Conservation (phyloP, 495 filamentous ascomycete genomes). For the Hypoxylon trugodes region DNA sequence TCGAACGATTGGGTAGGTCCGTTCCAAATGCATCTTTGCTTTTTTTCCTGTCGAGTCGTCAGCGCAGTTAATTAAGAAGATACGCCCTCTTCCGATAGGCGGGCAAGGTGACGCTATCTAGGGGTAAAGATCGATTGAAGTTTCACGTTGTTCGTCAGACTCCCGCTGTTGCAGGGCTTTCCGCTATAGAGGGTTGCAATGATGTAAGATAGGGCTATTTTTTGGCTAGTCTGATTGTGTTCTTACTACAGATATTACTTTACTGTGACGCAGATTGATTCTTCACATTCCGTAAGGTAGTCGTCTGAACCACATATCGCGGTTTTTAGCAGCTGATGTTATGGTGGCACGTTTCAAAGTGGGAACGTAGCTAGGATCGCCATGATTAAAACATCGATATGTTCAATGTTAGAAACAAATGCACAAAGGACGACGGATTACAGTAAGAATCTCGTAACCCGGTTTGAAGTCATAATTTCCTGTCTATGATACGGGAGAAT, state of each 20-base stretch:
- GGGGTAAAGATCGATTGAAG: constrained; percentile 25
- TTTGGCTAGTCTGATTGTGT: background rate
- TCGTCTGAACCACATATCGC: background rate
- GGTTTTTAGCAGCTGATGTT: background rate
- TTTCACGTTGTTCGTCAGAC: constrained; percentile 36
- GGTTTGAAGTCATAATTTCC: constrained; percentile 12
- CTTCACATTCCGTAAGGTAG: constrained; percentile 4
- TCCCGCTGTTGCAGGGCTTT: constrained; percentile 25
- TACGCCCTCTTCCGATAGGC: constrained; percentile 5
- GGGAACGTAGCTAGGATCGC: constrained; percentile 7
- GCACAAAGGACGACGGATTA: constrained; percentile 18
- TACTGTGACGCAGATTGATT: background rate
- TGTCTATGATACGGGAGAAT: background rate
- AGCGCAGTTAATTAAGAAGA: background rate
- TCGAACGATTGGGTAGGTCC: constrained; percentile 2
- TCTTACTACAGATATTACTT: background rate
- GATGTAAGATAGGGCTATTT: constrained; percentile 19
- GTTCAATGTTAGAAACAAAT: background rate
- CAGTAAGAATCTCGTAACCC: background rate
- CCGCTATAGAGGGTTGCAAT: constrained; percentile 21
- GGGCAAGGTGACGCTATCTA: constrained; percentile 23
- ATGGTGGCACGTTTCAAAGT: constrained; percentile 21
- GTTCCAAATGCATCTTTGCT: constrained; percentile 2
- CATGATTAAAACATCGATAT: constrained; percentile 19
- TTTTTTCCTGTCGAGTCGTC: constrained; percentile 5